Evolutionary conservation across 345 rosid species (phyloP), one percentile per base, ranked within the genome.

Genomic region (Angophora floribunda): DNA sequence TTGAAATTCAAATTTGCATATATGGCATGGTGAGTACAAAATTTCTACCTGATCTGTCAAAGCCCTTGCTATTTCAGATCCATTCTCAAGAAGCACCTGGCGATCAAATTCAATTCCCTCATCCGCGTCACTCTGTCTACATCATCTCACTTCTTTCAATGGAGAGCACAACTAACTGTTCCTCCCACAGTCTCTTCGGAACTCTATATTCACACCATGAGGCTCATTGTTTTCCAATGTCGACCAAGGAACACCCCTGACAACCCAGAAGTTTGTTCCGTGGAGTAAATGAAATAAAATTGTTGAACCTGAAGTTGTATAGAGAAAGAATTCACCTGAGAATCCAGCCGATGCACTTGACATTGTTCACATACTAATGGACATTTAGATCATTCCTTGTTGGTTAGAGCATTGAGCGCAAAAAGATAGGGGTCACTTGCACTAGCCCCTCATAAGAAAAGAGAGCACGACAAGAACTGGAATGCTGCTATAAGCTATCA

Each of bases 291-390:
- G 16, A 22, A 10, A 41, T 12, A 32, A 53, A 17, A 13, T 11
- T n/a, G 89, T 55, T 21, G 36, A 32, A 45, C 9, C 24, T 30
- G 59, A 9, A 51, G 52, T 51, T 14, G 28, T 13, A 13, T 55
- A 51, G 55, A 49, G 41, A 84, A 22, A 51, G 15, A 47, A 14
- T 51, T 82, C 91, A 95, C 97, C 95, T 95, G 28, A 97, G 94
- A 79, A 96, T 95, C 99, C 99, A 98, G 87, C 97, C 95, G 9
- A 98, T 91, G 94, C 96, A 96, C 92, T 98, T 97, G 88, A 97
- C 99, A 93, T 98, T 96, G 91, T 96, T 98, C 61, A 96, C 99
- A 89, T 95, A 99, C 89, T 97, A 97, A 91, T 95, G 95, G 89
- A 96, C 94, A 93, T 96, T 96, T 63, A 98, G 88, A 90, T 98